A percentile compares a stretch with the other conserved stretches of the same genome.
These are phyloP conservation scores for Acer yangbiense DNA, from an alignment of 345 rosid genomes.

Conservation along the genomic window DNA sequence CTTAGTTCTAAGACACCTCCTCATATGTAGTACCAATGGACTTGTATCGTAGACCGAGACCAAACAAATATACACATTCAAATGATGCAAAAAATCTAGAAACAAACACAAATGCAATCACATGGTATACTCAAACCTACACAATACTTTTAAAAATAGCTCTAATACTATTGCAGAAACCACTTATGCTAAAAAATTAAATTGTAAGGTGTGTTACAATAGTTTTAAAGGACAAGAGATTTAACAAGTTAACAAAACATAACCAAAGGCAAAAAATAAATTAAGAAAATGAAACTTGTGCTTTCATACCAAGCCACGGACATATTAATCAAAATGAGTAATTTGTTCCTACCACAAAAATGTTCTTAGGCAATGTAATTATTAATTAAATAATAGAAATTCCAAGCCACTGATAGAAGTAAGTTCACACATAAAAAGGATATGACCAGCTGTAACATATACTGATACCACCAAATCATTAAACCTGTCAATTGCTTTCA, in stretches of 20 bases:
- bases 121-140: neutral
- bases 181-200: too few species aligned
- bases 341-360: neutral
- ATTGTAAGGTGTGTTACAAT: too few species aligned
- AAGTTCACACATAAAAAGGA: conserved; percentile 53
- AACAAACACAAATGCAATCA: neutral
- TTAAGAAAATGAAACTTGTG: too few species aligned
- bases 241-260: too few species aligned
- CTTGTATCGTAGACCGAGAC: neutral
- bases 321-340: neutral
- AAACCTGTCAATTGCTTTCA: conserved; percentile 89
- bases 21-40: neutral
- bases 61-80: neutral
- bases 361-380: neutral
- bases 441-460: conserved; percentile 95
- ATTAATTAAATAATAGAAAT: neutral
- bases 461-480: conserved; percentile 94
- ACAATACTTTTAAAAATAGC: too few species aligned
- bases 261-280: too few species aligned
- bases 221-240: too few species aligned
- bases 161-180: too few species aligned
- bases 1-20: neutral
- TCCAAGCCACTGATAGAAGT: neutral
- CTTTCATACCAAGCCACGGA: too few species aligned
- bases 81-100: neutral